These are phyloP conservation scores for Westerdykella aurantiaca DNA, from an alignment of 2,329 filamentous ascomycete genomes.

Conservation along the genomic window DNA sequence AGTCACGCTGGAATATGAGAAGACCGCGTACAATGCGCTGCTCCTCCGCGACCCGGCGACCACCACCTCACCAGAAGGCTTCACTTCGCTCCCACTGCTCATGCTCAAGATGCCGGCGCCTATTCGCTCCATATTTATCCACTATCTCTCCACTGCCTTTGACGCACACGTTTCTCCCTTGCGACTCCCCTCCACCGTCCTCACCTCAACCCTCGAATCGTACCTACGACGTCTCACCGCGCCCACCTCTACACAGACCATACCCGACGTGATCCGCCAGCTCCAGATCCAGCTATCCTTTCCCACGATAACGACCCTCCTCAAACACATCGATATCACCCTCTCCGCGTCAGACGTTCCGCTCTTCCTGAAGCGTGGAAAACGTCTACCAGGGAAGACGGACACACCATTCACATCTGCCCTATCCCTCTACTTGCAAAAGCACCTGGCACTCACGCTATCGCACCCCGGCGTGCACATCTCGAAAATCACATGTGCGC, in stretches of 20 bases:
- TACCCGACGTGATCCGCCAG: conserved; percentile 27
- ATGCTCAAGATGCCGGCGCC: conserved; percentile 48
- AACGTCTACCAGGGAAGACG: conserved; percentile 8
- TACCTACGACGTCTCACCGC: conserved; percentile 57
- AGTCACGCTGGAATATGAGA: conserved; percentile 47
- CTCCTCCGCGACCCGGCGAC: conserved; percentile 39
- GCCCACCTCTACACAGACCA: conserved; percentile 22
- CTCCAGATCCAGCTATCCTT: conserved; percentile 36
- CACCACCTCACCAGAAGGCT: conserved; percentile 28
- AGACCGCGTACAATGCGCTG: conserved; percentile 46
- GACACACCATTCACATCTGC: conserved; percentile 37
- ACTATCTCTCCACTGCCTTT: conserved; percentile 47
- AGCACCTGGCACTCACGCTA: conserved; percentile 40
- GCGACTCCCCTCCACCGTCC: conserved; percentile 40
- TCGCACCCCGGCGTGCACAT: conserved; percentile 37
- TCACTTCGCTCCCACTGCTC: conserved; percentile 47
- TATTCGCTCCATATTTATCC: conserved; percentile 45
- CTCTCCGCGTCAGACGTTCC: conserved; percentile 38
- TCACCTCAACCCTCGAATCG: conserved; percentile 42
- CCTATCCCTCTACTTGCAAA: conserved; percentile 34
- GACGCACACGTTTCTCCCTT: conserved; percentile 46
- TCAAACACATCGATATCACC: conserved; percentile 43
- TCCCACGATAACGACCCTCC: conserved; percentile 19
- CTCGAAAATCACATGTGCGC: conserved; percentile 38
- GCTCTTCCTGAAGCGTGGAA: conserved; percentile 29